Conservation (phyloP, 140 eudicot genomes). For the Erigeron philadelphicus region DNA sequence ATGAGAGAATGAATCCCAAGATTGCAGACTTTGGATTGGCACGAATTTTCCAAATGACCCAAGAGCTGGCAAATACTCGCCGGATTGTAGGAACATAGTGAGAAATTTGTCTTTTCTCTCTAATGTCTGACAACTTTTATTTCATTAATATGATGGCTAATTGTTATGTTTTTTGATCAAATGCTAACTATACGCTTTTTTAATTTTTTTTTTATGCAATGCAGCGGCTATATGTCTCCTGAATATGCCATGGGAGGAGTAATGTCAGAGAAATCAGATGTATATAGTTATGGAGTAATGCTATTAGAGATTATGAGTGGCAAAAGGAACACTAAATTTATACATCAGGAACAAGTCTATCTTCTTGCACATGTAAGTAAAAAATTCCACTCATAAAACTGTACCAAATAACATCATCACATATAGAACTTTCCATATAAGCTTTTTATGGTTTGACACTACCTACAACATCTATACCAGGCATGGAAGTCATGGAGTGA, state of each 20-base stretch:
- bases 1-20: slow-evolving; percentile 31
- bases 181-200: not conserved
- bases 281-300: slow-evolving; percentile 41
- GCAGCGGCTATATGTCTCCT: slow-evolving; percentile 45
- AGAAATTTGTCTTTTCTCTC: slow-evolving; percentile 3
- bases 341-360: slow-evolving; percentile 17
- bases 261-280: slow-evolving; percentile 38
- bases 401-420: not conserved
- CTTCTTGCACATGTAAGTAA: slow-evolving; percentile 30
- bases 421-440: not conserved
- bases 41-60: slow-evolving; percentile 26
- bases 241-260: slow-evolving; percentile 33
- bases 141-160: not conserved
- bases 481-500: slow-evolving; percentile 37
- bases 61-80: slow-evolving; percentile 30
- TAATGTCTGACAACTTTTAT: not conserved
- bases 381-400: not conserved
- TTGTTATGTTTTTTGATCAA: not conserved
- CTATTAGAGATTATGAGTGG: slow-evolving; percentile 37
- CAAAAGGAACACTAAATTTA: slow-evolving; percentile 24
- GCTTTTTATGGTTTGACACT: not conserved
- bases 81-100: slow-evolving; percentile 37
- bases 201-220: not conserved
- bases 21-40: slow-evolving; percentile 40
- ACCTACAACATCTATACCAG: slow-evolving; percentile 16